Conservation (phyloP, 345 rosid genomes). For the Kernera saxatilis region DNA sequence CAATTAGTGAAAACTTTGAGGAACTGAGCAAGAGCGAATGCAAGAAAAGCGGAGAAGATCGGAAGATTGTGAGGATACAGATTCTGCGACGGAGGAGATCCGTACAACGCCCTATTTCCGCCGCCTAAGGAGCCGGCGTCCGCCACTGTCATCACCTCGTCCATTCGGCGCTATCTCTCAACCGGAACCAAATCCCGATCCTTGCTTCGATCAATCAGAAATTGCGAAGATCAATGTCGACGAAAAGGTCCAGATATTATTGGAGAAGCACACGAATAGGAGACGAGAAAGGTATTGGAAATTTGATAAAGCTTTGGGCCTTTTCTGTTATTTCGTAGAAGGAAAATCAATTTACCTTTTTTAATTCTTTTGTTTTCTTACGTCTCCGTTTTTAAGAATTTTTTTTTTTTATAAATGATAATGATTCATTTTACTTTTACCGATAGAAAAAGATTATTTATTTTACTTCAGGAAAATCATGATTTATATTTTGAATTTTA, state of each 20-base stretch:
- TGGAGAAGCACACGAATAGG: neutral
- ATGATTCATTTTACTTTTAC: too few species aligned
- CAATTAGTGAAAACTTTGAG: conserved; percentile 96
- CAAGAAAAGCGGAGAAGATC: conserved; percentile 77
- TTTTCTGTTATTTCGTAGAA: neutral
- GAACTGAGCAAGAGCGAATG: conserved; percentile 91
- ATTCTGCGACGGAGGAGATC: conserved; percentile 38
- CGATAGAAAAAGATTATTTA: too few species aligned
- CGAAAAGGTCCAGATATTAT: neutral
- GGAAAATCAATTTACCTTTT: neutral
- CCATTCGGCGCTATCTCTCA: conserved; percentile 29
- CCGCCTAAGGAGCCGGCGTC: conserved; percentile 37
- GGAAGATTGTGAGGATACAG: conserved; percentile 64
- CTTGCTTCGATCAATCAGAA: neutral
- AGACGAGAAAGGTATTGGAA: neutral
- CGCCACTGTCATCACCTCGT: conserved; percentile 58
- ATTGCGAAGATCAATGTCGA: neutral
- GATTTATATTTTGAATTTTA: neutral
- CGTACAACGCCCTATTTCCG: conserved; percentile 17
- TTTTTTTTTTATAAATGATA: too few species aligned
- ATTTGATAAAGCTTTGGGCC: neutral
- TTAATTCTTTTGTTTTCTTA: neutral
- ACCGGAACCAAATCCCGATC: neutral
- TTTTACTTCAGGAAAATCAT: too few species aligned
- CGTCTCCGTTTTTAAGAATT: too few species aligned